phyloP scores from a whole-genome alignment of 495 filamentous ascomycete genomes.

The Neurospora sp. region DNA sequence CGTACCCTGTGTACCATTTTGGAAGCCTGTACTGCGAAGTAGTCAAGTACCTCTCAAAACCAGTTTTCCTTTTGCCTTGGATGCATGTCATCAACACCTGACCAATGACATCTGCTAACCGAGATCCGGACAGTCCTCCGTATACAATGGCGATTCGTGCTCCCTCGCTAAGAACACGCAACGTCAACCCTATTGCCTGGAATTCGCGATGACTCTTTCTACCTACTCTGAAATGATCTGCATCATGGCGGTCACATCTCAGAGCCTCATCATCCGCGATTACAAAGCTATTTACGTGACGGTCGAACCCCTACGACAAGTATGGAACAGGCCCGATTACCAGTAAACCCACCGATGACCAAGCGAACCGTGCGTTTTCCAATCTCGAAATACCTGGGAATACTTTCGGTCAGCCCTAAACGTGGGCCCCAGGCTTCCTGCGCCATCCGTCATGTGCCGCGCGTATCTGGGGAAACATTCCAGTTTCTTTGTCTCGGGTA shows the following conservation, averaged over 20 bases:
- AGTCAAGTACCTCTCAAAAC: neutral
- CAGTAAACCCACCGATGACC: neutral
- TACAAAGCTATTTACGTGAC: neutral
- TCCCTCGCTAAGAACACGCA: neutral
- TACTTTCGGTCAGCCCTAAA: neutral
- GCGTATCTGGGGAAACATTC: neutral
- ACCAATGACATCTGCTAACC: neutral
- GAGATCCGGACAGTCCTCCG: neutral
- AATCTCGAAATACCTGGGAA: neutral
- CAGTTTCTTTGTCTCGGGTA: neutral
- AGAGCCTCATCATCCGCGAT: neutral
- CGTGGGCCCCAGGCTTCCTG: neutral
- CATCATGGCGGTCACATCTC: neutral
- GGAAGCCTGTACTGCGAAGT: neutral
- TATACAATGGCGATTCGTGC: neutral
- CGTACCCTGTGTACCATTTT: neutral
- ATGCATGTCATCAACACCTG: neutral
- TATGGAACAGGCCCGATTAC: neutral
- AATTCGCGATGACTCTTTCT: neutral
- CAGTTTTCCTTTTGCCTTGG: neutral
- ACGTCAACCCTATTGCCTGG: neutral
- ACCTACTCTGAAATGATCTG: neutral
- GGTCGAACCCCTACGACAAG: neutral
- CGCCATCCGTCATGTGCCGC: neutral
- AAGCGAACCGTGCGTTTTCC: neutral